Base-by-base conservation (phyloP, 208 protist species). In the Trypanosoma boissoni region DNA sequence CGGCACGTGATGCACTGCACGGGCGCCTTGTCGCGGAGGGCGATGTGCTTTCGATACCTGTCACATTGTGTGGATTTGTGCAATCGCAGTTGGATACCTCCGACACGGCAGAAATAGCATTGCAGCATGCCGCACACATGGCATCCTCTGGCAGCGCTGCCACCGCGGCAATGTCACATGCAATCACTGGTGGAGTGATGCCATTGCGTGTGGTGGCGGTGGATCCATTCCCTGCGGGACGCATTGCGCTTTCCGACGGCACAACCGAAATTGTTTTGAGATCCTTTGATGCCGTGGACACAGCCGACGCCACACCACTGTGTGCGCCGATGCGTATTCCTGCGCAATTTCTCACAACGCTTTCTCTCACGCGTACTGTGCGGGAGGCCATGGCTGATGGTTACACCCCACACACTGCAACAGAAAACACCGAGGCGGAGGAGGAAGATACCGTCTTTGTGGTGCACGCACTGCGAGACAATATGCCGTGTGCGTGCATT, bases 391-490 rank as follows among this genome's bases (percentile, higher is more conserved):
- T 68, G 23, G 24, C 21, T 0, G 36, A 14, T 21, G 49, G 5
- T 23, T 54, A 62, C 23, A 29, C 46, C 27, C 31, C 28, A 34
- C 6, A 24, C 14, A 6, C 7, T 24, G 44, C 44, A 14, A 6
- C 14, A 14, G 44, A n/a, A 14, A 32, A 60, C 24, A 21, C 20
- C 16, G 7, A 58, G 10, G 26, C 28, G 28, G 34, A 29, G 24
- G 36, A 18, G 5, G 26, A 18, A 23, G 36, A 5, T 29, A 39
- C 34, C 42, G 24, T 88, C 20, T 62, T 92, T 49, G 79, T 92
- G 21, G 68, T 89, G 21, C 81, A 86, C 55, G 86, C 82, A 44
- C 45, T 83, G 14, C 73, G 73, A 48, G 82, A 92, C 45, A 92
- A 92, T 43, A 41, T 75, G 31, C 70, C 72, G 20, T 69, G 61